These are phyloP conservation scores for Coniferiporia sulphurascens DNA, from an alignment of 1,284 basidiomycete species.

Conservation along the genomic window DNA sequence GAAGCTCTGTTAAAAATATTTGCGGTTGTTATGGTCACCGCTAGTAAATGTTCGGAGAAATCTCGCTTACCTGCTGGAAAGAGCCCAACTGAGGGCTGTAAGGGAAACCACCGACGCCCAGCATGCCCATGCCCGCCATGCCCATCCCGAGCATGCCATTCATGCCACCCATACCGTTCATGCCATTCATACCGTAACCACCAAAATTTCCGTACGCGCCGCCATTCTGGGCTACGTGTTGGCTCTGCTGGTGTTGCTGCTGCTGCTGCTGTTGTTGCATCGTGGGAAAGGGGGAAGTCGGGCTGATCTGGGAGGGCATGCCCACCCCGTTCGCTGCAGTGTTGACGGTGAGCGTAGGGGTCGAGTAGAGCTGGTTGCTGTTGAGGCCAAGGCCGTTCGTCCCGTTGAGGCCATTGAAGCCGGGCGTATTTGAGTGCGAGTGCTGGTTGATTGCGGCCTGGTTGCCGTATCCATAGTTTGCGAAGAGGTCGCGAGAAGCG, in stretches of 20 bases:
- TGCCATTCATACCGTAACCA: constrained; percentile 70
- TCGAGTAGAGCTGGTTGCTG: constrained; percentile 57
- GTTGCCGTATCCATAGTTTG: constrained; percentile 79
- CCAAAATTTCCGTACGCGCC: constrained; percentile 44
- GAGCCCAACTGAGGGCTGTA: constrained; percentile 64
- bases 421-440: constrained; percentile 34
- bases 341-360: constrained; percentile 62
- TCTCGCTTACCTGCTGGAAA: constrained; percentile 53
- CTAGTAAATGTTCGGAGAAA: constrained; percentile 8
- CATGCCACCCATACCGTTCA: constrained; percentile 48
- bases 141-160: constrained; percentile 55
- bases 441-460: constrained; percentile 58
- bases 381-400: constrained; percentile 16
- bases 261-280: constrained; percentile 38
- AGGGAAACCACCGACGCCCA: constrained; percentile 55
- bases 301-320: constrained; percentile 61
- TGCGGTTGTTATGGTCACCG: not conserved
- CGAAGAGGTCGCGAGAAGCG: constrained; percentile 54
- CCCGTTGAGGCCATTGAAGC: not conserved
- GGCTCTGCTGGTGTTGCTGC: constrained; percentile 30
- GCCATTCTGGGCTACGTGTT: constrained; percentile 33
- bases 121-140: constrained; percentile 55
- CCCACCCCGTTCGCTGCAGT: constrained; percentile 47
- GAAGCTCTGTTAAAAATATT: constrained; percentile 30
- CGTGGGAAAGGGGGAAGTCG: constrained; percentile 40